Evolutionary conservation across 352 stramenopile species (phyloP), one percentile per base, ranked within the genome.

Genomic region (Globisporangium sylvaticum): DNA sequence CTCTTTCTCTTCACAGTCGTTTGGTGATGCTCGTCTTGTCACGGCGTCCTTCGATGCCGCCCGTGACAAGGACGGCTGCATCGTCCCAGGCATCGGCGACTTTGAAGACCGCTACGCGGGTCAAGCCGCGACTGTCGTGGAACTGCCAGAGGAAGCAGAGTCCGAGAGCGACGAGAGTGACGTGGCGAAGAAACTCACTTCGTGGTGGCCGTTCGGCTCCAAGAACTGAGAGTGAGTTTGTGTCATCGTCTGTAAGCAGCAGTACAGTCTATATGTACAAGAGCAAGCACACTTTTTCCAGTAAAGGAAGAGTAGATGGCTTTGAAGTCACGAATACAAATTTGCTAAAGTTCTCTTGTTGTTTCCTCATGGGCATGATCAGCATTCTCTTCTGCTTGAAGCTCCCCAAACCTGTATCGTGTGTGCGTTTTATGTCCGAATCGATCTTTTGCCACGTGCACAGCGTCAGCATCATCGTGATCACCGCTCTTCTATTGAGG

Each of bases 71-170:
- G 78, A 84, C 25, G 80, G 84, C 2, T 75, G 76, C 65, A 89
- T 92, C 62, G 69, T 95, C 3, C 87, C 87, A 4, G 87, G 87
- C 32, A 81, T 95, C 44, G 87, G 87, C 20, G 70, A 79, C 55
- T 95, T 95, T 71, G 87, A 95, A 80, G 69, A 72, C 0, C 84
- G 87, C 25, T 95, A 95, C 34, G 32, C 81, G 10, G 80, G 79
- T n/a, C 64, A 66, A 0, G 60, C 79, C 2, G 83, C 65, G 34
- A 55, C 63, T 8, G 71, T 79, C 37, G 69, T 86, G 39, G 72
- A 83, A 52, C 62, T 76, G 22, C 62, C 62, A 20, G 69, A 67
- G 25, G 72, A 75, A 31, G 74, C 81, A 50, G 70, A 77, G 7
- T 66, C 74, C 6, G 66, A 52, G 56, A 59, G 25, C 10, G 72